Evolutionary conservation across 257 asterid genomes (phyloP).

Genomic region (Nicotiana tomentosiformis): DNA sequence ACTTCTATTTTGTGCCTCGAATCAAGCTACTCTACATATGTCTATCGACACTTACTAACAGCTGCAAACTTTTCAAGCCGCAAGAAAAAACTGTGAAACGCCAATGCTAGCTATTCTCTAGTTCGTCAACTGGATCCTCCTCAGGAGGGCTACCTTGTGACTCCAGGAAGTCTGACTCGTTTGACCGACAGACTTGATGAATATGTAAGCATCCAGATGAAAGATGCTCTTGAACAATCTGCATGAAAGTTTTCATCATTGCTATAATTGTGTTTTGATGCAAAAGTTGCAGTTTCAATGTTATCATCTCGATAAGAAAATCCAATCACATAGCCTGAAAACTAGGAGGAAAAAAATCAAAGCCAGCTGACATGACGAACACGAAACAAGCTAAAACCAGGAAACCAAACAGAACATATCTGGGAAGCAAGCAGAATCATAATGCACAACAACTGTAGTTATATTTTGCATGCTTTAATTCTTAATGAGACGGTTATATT

Average conservation of each 20-base stretch:
- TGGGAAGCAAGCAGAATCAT: not conserved
- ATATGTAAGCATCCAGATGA: constrained; percentile 22
- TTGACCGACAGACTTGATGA: constrained; percentile 18
- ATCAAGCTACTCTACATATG: constrained; percentile 16
- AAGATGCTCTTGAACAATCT: constrained; percentile 28
- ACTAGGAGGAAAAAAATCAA: not conserved
- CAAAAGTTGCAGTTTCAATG: not conserved
- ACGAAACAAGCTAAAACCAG: not conserved
- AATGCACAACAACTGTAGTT: not conserved
- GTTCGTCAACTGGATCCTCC: constrained; percentile 7
- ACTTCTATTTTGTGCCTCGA: not conserved
- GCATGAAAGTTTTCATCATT: constrained; percentile 10
- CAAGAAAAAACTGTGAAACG: not conserved
- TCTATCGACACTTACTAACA: not conserved
- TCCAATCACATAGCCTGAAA: not conserved
- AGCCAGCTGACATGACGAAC: not conserved
- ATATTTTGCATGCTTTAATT: not conserved
- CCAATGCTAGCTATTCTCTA: constrained; percentile 21
- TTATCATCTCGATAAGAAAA: not conserved
- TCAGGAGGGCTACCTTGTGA: constrained; percentile 11
- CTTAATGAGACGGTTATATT: not conserved
- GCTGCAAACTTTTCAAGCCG: not conserved
- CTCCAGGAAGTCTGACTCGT: constrained; percentile 13
- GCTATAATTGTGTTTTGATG: not conserved
- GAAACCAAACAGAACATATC: not conserved